A percentile compares a stretch with the other conserved stretches of the same genome.
Evolutionary conservation across 768 basidiomycete genomes (phyloP).

Genomic region (Podaxis sp.): DNA sequence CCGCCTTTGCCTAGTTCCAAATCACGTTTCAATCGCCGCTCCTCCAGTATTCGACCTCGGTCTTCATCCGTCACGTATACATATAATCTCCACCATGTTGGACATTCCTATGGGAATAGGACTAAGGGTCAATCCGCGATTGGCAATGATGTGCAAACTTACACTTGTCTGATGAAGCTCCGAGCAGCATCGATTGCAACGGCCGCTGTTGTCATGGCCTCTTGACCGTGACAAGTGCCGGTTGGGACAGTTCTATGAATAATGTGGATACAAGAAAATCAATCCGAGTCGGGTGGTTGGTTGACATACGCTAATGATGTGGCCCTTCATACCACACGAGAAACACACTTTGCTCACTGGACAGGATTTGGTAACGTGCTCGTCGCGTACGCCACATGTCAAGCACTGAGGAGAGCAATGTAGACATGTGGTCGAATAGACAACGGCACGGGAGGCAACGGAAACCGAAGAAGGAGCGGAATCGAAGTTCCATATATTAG

Average conservation of each 20-base stretch:
- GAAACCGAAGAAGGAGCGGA: neutral
- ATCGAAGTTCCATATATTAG: neutral
- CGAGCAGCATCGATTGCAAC: constrained; percentile 71
- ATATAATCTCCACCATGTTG: constrained; percentile 78
- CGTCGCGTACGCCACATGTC: constrained; percentile 77
- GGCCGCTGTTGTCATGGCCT: constrained; percentile 15
- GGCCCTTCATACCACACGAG: constrained; percentile 80
- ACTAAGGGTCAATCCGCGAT: neutral
- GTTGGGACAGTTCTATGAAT: constrained; percentile 65
- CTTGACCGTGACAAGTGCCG: constrained; percentile 28
- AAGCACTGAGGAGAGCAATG: constrained; percentile 50
- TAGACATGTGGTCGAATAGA: neutral
- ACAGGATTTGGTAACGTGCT: constrained; percentile 73
- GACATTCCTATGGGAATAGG: constrained; percentile 59
- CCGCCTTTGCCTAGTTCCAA: constrained; percentile 63
- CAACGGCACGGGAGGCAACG: neutral
- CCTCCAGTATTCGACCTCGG: constrained; percentile 36
- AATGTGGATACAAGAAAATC: constrained; percentile 3
- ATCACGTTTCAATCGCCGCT: constrained; percentile 45
- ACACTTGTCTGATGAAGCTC: constrained; percentile 62
- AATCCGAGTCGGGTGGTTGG: neutral
- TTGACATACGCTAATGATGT: constrained; percentile 57
- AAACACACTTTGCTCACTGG: constrained; percentile 81
- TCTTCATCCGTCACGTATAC: constrained; percentile 60
- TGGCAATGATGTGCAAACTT: neutral